Evolutionary conservation across 352 stramenopile genomes (phyloP).

Genomic region (Pythium angustatum): DNA sequence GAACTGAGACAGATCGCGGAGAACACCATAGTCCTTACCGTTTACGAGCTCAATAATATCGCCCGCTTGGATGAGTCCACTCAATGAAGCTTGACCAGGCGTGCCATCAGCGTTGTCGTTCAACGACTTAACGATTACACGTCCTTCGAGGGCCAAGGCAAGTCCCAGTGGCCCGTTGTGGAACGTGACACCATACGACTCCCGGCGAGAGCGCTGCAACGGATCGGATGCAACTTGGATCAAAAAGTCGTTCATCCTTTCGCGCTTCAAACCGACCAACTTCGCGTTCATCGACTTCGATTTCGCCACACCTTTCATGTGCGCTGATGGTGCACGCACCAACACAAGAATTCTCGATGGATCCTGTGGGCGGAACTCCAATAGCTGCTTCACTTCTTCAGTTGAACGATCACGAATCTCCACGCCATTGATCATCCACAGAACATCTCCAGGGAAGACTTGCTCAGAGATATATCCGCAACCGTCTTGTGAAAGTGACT

Average conservation of each 20-base stretch:
- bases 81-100: conserved; percentile 72
- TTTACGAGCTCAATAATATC: conserved; percentile 81
- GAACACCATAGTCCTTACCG: conserved; percentile 52
- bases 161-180: conserved; percentile 70
- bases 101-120: conserved; percentile 68
- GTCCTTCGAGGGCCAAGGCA: conserved; percentile 65
- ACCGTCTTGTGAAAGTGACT: conserved; percentile 27
- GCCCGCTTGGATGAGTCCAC: conserved; percentile 54
- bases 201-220: conserved; percentile 8
- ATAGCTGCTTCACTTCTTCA: conserved; percentile 32
- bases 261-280: conserved; percentile 4
- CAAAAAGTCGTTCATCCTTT: conserved; percentile 18
- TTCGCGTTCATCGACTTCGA: conserved; percentile 4
- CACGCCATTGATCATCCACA: conserved; percentile 53
- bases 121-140: conserved; percentile 78
- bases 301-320: conserved; percentile 8
- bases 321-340: conserved; percentile 14
- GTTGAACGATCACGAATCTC: conserved; percentile 32
- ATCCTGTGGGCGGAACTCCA: conserved; percentile 31
- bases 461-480: conserved; percentile 60
- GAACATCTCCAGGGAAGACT: conserved; percentile 67
- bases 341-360: conserved; percentile 12
- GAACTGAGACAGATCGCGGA: conserved; percentile 82
- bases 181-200: conserved; percentile 64
- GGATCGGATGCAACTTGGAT: conserved; percentile 12